Evolutionary conservation across 306 rosid species (phyloP), one percentile per base, ranked within the genome.

Genomic region (Phaseolus lunatus): DNA sequence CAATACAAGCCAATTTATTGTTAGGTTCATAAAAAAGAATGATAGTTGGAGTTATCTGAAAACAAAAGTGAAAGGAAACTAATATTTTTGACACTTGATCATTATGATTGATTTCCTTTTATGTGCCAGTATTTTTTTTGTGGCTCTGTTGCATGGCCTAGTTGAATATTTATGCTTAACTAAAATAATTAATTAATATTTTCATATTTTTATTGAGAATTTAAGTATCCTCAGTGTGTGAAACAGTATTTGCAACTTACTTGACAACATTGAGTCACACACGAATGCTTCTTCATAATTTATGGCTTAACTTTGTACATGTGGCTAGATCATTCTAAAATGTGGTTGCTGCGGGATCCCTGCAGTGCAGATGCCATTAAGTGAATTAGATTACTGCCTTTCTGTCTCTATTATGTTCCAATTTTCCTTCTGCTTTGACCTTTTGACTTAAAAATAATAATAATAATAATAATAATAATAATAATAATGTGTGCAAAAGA

Each of bases 331-430:
- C 22, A 8, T 14, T 59, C 50, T 66, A 47, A 57, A 3, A 62
- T 67, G 54, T 72, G 77, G 62, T 27, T 58, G 47, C 27, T 47
- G 15, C 19, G 45, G 62, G 75, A 48, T 43, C 57, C 70, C 48
- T 80, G 59, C 47, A 20, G 79, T 72, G 31, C 57, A 14, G 11
- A 44, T 43, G 49, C 45, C 62, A 37, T 47, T 27, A 13, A 12
- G 23, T 61, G 22, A 31, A 61, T 26, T 62, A 8, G 24, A 33
- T 33, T 62, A 33, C 33, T 15, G 37, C n/a, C 10, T 58, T 16
- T 24, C 11, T 20, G 16, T 59, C 41, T 63, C 26, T 18, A 9
- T 63, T 18, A 35, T 35, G 47, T 33, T 26, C 69, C 48, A 3
- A 16, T 18, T 18, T 3, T 27, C 14, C 16, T 16, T 2, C 16